Base-by-base conservation (phyloP, 192 early-diverging fungal species). In the Umbelopsis sp. region DNA sequence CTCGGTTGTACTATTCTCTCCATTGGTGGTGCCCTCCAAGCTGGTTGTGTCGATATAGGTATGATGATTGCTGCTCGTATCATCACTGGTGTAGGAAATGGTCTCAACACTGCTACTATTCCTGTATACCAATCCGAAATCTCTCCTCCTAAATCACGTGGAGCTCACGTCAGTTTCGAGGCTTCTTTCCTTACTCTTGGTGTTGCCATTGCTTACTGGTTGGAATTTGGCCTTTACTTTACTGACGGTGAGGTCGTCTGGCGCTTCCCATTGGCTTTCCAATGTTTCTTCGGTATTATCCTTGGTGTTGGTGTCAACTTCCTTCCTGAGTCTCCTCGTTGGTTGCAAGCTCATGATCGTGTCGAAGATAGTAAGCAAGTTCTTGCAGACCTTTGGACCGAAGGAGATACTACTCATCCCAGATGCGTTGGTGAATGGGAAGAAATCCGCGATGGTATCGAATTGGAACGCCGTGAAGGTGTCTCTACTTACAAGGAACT, bases 21-120 rank as follows among this genome's bases (percentile, higher is more conserved):
- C 56, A 51, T 79, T 43, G 77, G 77, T 68, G 73, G 72, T 12
- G 69, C 74, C 34, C 31, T 79, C 9, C 72, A 74, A 68, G 73
- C 72, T 47, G 72, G 72, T 17, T 32, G 71, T 36, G 53, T 79
- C 44, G 56, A 74, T n/a, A 16, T 41, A 17, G 65, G 38, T 29
- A 74, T 74, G 73, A 79, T 79, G 77, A 79, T 79, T 51, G 69
- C 66, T 44, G 77, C 77, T 71, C 73, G 77, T 68, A 74, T 79
- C n/a, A 52, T 79, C 50, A 75, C 78, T 47, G 78, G 78, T 75
- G 56, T 80, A n/a, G 73, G 78, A 10, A 79, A 74, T n/a, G 77
- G 77, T 65, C 71, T 74, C 54, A 79, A 74, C 44, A 79, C 77
- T 20, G 72, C 77, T 25, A 74, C 73, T 24, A 79, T 74, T 54